These are phyloP conservation scores for Globisporangium canariense DNA, from an alignment of 352 stramenopile species.

Conservation along the genomic window DNA sequence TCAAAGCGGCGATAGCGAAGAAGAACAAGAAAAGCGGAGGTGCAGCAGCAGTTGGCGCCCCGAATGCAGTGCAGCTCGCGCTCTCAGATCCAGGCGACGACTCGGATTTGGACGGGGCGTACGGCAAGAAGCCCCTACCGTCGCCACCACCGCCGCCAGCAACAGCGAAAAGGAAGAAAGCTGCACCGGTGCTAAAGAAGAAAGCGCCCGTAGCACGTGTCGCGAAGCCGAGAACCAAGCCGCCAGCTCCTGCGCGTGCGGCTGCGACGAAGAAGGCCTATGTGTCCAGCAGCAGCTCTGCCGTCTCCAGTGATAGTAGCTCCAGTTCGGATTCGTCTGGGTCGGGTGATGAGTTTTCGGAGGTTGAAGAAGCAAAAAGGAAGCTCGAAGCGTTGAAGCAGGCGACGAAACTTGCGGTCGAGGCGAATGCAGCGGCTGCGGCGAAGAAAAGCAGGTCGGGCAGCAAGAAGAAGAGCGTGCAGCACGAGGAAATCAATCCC, in stretches of 20 bases:
- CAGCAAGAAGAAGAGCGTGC: conserved; percentile 13
- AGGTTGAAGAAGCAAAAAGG: conserved; percentile 21
- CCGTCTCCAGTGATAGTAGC: conserved; percentile 40
- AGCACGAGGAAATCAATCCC: conserved; percentile 16
- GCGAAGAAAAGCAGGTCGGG: conserved; percentile 20
- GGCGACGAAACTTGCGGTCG: conserved; percentile 23
- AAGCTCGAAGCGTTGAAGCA: conserved; percentile 19
- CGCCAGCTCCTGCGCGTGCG: conserved; percentile 30
- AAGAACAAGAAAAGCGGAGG: conserved; percentile 3
- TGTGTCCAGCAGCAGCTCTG: conserved; percentile 48
- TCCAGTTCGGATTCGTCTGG: conserved; percentile 49
- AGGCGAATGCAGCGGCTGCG: conserved; percentile 17
- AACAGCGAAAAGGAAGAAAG: conserved; percentile 15
- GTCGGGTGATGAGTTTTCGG: conserved; percentile 31
- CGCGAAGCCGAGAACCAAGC: conserved; percentile 20
- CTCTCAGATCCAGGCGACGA: conserved; percentile 29
- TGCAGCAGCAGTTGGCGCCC: not conserved
- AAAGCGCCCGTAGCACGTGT: conserved; percentile 13
- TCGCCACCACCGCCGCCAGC: conserved; percentile 22
- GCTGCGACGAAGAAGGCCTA: conserved; percentile 22
- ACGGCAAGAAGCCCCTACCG: conserved; percentile 21
- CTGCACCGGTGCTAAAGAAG: conserved; percentile 15
- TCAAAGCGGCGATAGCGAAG: conserved; percentile 11
- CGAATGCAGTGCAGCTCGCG: conserved; percentile 8
- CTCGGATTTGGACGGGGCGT: conserved; percentile 26